Conservation (phyloP, 495 filamentous ascomycete species). For the Penicillium roqueforti region DNA sequence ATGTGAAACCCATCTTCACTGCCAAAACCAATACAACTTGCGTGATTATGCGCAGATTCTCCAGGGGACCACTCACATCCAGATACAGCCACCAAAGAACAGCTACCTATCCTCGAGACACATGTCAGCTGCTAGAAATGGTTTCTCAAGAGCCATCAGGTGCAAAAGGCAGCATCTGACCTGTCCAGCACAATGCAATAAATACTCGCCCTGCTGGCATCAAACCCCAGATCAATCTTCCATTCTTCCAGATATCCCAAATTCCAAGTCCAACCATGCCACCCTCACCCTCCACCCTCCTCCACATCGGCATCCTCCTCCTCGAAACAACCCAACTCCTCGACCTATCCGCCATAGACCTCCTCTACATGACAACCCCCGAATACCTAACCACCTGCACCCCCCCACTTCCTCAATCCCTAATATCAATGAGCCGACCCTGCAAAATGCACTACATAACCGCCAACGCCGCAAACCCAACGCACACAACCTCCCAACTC, state of each 20-base stretch:
- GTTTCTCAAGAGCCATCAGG: not conserved
- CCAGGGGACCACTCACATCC: not conserved
- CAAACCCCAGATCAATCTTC: not conserved
- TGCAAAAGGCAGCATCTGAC: not conserved
- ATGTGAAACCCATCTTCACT: not conserved
- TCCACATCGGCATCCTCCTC: constrained; percentile 46
- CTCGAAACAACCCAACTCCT: constrained; percentile 43
- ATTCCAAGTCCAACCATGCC: not conserved
- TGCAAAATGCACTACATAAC: constrained; percentile 46
- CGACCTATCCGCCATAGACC: constrained; percentile 46
- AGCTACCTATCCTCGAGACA: not conserved
- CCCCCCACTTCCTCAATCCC: constrained; percentile 28
- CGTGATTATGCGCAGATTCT: not conserved
- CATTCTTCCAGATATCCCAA: not conserved
- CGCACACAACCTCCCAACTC: constrained; percentile 31
- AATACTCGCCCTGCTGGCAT: not conserved
- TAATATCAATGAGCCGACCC: constrained; percentile 36
- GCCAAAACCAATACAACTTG: not conserved
- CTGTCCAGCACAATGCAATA: not conserved
- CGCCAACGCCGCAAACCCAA: constrained; percentile 22
- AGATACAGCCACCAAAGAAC: not conserved
- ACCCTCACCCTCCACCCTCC: not conserved
- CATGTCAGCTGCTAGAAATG: not conserved
- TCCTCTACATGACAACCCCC: constrained; percentile 41
- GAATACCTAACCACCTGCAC: no score